Percentiles rank a stretch among this genome's conserved stretches.
phyloP scores from a whole-genome alignment of 495 filamentous ascomycete species.

The Cairneyella variabilis region DNA sequence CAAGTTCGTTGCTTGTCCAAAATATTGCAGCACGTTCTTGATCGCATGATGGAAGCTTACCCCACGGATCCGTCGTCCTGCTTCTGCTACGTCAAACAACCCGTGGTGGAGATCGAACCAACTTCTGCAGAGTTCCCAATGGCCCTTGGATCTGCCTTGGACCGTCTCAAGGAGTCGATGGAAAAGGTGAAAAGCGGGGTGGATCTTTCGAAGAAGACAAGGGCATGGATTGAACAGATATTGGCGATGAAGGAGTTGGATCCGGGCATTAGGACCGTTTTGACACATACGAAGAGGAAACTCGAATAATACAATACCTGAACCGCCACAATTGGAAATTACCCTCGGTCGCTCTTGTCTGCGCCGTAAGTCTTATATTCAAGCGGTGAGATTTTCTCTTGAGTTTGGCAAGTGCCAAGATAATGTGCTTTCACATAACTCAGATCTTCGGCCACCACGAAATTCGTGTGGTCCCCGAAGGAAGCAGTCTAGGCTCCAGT shows the following conservation, averaged over 20 bases:
- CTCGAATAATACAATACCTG: constrained; percentile 14
- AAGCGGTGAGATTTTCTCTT: too few relatives aligned
- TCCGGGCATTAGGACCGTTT: constrained; percentile 58
- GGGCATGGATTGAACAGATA: constrained; percentile 55
- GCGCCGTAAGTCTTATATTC: too few relatives aligned
- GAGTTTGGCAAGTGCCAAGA: too few relatives aligned
- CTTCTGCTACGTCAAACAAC: constrained; percentile 67
- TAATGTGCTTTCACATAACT: too few relatives aligned
- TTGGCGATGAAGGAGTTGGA: constrained; percentile 58
- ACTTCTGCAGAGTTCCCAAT: constrained; percentile 68
- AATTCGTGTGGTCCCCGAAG: too few relatives aligned
- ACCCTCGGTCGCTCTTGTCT: too few relatives aligned
- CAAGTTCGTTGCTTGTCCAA: constrained; percentile 57
- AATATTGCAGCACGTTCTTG: constrained; percentile 75
- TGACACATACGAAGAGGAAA: constrained; percentile 51
- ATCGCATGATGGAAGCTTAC: constrained; percentile 53
- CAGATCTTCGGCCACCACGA: too few relatives aligned
- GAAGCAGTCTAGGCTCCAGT: too few relatives aligned
- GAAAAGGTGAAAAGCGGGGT: constrained; percentile 38
- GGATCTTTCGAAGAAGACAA: constrained; percentile 50
- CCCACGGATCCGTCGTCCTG: constrained; percentile 55
- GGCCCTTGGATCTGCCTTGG: constrained; percentile 61
- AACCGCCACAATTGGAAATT: too few relatives aligned
- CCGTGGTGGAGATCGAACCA: constrained; percentile 60
- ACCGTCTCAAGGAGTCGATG: constrained; percentile 47